Percentiles rank a stretch among this genome's conserved stretches.
Conservation (phyloP, 768 basidiomycete genomes). For the Mycena capillaripes region DNA sequence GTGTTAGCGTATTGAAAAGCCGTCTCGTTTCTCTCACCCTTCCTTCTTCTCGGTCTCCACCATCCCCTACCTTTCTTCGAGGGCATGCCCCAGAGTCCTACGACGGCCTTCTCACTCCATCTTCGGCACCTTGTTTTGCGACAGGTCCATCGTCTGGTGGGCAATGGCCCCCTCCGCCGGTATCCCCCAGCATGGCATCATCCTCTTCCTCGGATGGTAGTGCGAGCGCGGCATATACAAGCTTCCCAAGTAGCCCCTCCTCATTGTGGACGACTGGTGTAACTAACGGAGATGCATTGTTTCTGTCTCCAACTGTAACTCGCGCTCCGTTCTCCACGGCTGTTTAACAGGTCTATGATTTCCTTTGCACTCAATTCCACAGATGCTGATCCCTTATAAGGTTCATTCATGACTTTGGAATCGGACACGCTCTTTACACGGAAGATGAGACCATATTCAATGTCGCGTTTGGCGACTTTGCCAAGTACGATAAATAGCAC, state of each 20-base stretch:
- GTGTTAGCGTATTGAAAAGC: conserved; percentile 20
- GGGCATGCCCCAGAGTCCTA: neutral
- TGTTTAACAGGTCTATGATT: neutral
- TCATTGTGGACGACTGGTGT: conserved; percentile 9
- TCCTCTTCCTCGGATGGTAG: conserved; percentile 4
- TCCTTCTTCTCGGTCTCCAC: conserved; percentile 21
- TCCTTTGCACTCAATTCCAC: no score
- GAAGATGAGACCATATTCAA: no score
- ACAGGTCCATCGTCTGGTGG: neutral
- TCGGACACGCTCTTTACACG: neutral
- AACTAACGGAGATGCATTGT: neutral
- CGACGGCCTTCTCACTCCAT: neutral
- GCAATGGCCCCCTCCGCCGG: neutral
- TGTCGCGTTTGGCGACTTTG: no score
- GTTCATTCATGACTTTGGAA: neutral
- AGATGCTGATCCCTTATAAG: neutral
- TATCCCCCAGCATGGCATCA: conserved; percentile 1
- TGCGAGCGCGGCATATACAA: neutral
- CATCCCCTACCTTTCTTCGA: conserved; percentile 7
- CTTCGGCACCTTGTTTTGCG: neutral
- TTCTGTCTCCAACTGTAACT: neutral
- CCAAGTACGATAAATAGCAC: no score
- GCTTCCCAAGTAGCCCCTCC: conserved; percentile 2
- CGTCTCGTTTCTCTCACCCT: conserved; percentile 25
- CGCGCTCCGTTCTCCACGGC: neutral